Conservation (phyloP, 371 early-diverging fungal species). For the Actinomortierella wolfii region DNA sequence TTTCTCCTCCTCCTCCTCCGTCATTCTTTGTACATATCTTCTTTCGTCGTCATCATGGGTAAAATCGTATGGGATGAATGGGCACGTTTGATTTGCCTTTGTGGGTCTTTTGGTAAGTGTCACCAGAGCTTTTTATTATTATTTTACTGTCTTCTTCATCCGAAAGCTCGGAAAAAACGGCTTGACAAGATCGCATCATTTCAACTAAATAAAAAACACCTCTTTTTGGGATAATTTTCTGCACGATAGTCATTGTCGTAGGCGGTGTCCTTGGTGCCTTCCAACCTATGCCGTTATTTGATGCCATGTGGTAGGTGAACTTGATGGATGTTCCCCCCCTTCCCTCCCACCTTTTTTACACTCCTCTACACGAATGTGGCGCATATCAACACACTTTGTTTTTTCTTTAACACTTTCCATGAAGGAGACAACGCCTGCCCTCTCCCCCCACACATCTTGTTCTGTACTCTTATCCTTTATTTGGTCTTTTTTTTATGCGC, state of each 20-base stretch:
- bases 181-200: too few species aligned
- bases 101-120: conserved; percentile 28
- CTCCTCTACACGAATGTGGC: conserved; percentile 4
- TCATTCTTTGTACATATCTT: not conserved
- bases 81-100: conserved; percentile 37
- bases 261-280: conserved; percentile 33
- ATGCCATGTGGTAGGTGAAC: conserved; percentile 25
- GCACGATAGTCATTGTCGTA: conserved; percentile 25
- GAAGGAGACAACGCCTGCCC: too few species aligned
- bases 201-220: conserved; percentile 2
- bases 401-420: too few species aligned
- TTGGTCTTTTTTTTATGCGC: too few species aligned
- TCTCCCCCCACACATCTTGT: too few species aligned
- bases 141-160: not conserved
- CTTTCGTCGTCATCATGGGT: conserved; percentile 32
- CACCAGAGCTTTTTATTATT: not conserved
- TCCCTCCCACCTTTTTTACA: too few species aligned
- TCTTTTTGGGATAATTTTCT: not conserved
- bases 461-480: too few species aligned
- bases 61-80: conserved; percentile 43
- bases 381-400: too few species aligned
- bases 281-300: conserved; percentile 35
- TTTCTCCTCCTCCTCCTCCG: not conserved
- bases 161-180: too few species aligned
- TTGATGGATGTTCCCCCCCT: not conserved